phyloP scores from a whole-genome alignment of 2,329 filamentous ascomycete species.

The Nothophoma quercina region DNA sequence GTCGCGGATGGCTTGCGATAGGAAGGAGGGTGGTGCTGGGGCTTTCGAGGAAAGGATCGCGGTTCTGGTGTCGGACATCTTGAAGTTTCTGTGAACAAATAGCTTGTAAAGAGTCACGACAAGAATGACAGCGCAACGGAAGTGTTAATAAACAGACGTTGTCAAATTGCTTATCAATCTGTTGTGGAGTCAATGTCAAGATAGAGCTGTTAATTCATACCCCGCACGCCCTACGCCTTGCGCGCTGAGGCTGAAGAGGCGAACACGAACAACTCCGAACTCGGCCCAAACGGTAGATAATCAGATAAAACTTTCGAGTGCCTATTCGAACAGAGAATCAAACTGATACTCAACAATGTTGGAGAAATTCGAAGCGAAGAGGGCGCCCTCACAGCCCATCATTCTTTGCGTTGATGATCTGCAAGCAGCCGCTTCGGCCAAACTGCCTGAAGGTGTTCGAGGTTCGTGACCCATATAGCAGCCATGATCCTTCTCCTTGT shows the following conservation, averaged over 20 bases:
- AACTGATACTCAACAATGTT: not conserved
- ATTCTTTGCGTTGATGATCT: slow-evolving; percentile 51
- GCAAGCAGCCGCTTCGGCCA: slow-evolving; percentile 23
- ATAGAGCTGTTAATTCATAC: slow-evolving; percentile 1
- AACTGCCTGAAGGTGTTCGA: slow-evolving; percentile 20
- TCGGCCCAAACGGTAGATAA: not conserved
- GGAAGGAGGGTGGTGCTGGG: slow-evolving; percentile 49
- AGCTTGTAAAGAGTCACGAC: no score
- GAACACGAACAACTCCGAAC: not conserved
- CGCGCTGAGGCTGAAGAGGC: not conserved
- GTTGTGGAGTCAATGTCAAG: not conserved
- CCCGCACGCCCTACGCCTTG: slow-evolving; percentile 7
- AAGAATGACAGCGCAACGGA: not conserved
- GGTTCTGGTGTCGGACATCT: slow-evolving; percentile 6
- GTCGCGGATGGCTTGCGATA: slow-evolving; percentile 50
- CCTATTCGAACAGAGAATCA: not conserved
- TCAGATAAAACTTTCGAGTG: not conserved
- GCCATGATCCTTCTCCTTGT: no score
- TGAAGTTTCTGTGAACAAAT: no score
- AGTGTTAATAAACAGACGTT: not conserved
- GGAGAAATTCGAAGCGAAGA: slow-evolving; percentile 1
- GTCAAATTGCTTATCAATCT: not conserved
- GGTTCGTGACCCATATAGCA: slow-evolving; percentile 2
- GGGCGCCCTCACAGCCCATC: slow-evolving; percentile 1
- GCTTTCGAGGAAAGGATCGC: slow-evolving; percentile 9